phyloP scores from a whole-genome alignment of 148 eudicot species.

The Fagopyrum homotropicum region DNA sequence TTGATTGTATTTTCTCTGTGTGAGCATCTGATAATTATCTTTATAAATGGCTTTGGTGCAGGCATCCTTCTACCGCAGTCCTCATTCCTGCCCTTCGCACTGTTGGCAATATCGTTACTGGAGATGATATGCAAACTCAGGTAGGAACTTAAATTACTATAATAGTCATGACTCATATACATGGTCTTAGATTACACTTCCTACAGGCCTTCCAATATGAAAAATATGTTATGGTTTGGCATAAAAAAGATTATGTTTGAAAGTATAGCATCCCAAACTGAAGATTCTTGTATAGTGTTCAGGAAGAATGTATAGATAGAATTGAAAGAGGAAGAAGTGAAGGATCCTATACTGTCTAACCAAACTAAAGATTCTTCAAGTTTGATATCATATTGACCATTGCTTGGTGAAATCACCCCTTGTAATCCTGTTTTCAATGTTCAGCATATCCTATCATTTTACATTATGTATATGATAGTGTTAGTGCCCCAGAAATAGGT shows the following conservation, averaged over 20 bases:
- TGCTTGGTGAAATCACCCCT: not conserved
- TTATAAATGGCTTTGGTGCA: constrained; percentile 2
- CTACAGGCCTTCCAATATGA: not conserved
- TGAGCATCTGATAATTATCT: not conserved
- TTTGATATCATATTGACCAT: not conserved
- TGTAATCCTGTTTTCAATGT: not conserved
- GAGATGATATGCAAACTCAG: constrained; percentile 45
- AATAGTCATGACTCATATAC: not conserved
- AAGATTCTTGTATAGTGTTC: not conserved
- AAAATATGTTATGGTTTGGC: not conserved
- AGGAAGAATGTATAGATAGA: not conserved
- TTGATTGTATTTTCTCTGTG: not conserved
- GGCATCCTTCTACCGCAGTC: constrained; percentile 40
- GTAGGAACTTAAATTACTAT: constrained; percentile 14
- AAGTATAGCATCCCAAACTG: not conserved
- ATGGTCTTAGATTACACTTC: not conserved
- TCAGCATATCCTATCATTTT: too few relatives aligned
- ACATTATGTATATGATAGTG: too few relatives aligned
- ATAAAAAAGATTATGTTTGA: too few relatives aligned
- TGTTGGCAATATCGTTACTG: constrained; percentile 44
- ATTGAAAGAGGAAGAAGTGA: not conserved
- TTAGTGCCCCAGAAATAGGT: too few relatives aligned
- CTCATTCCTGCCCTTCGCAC: constrained; percentile 49
- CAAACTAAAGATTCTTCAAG: too few relatives aligned
- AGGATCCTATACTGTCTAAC: not conserved